phyloP scores from a whole-genome alignment of 2,329 filamentous ascomycete species.

The Atkinsonella hypoxylon region DNA sequence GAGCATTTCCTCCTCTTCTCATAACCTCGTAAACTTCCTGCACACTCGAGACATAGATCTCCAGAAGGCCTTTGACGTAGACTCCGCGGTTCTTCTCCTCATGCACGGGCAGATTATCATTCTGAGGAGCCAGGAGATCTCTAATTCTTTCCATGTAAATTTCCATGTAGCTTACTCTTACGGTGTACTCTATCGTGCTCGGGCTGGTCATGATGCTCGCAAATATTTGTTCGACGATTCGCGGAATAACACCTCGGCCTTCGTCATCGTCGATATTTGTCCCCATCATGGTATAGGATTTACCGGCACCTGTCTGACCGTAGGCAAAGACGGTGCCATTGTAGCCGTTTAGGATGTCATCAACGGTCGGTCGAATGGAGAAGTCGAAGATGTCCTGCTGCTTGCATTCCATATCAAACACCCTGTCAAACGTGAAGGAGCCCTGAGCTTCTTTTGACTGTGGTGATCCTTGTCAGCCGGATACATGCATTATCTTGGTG shows the following conservation, averaged over 20 bases:
- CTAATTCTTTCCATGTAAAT: conserved; percentile 99
- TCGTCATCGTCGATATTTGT: conserved; percentile 81
- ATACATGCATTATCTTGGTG: neutral
- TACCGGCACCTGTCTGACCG: conserved; percentile 94
- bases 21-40: conserved; percentile 96
- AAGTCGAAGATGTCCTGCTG: conserved; percentile 96
- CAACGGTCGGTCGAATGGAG: conserved; percentile 89
- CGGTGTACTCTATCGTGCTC: conserved; percentile 94
- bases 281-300: conserved; percentile 87
- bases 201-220: conserved; percentile 86
- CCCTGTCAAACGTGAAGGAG: conserved; percentile 90
- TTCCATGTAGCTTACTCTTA: conserved; percentile 97
- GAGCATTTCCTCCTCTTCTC: conserved; percentile 77
- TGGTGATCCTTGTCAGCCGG: conserved; percentile 13
- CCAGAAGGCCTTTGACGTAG: conserved; percentile 88
- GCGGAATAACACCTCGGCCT: conserved; percentile 86
- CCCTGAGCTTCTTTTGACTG: conserved; percentile 75
- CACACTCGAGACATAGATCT: conserved; percentile 92
- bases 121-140: conserved; percentile 81
- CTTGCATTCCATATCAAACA: conserved; percentile 86
- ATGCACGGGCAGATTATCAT: conserved; percentile 95
- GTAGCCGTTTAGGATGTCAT: conserved; percentile 97
- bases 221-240: conserved; percentile 96
- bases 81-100: conserved; percentile 94
- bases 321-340: conserved; percentile 99